These are phyloP conservation scores for Nakazawaea ambrosiae DNA, from an alignment of 805 yeast species.

Conservation along the genomic window DNA sequence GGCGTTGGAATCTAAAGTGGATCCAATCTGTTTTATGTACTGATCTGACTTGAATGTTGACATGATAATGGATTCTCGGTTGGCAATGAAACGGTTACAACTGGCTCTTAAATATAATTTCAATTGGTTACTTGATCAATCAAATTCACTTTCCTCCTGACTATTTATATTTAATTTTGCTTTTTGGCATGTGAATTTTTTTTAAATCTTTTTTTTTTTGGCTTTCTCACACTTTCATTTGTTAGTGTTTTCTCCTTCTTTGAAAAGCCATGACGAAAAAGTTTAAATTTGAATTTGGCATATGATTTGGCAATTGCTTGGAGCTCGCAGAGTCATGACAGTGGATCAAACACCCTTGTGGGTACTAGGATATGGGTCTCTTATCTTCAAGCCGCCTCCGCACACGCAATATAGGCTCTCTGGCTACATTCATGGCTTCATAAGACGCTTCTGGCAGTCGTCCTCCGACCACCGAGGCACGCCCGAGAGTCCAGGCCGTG, in stretches of 20 bases:
- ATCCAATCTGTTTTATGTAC: conserved; percentile 31
- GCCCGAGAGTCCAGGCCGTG: conserved; percentile 81
- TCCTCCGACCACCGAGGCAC: conserved; percentile 89
- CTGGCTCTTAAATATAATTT: too few species aligned
- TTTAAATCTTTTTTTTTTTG: background rate
- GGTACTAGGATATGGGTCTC: conserved; percentile 88
- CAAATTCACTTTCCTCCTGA: too few species aligned
- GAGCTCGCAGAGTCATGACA: too few species aligned
- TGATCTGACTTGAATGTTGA: conserved; percentile 31
- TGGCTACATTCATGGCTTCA: conserved; percentile 70
- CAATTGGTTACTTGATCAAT: too few species aligned
- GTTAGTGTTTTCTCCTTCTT: too few species aligned
- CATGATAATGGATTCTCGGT: background rate
- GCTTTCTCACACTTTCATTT: too few species aligned
- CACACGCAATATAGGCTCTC: conserved; percentile 52
- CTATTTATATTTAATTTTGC: too few species aligned
- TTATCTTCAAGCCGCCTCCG: conserved; percentile 88
- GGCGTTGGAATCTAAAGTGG: conserved; percentile 23
- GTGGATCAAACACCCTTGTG: too few species aligned
- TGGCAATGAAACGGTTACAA: too few species aligned
- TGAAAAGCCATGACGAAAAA: too few species aligned
- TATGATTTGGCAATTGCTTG: too few species aligned
- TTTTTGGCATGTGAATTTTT: background rate
- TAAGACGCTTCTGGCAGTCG: conserved; percentile 87
- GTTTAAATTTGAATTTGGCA: too few species aligned